Evolutionary conservation across 2,329 filamentous ascomycete genomes (phyloP).

Genomic region (Sodiomyces alkalinus): DNA sequence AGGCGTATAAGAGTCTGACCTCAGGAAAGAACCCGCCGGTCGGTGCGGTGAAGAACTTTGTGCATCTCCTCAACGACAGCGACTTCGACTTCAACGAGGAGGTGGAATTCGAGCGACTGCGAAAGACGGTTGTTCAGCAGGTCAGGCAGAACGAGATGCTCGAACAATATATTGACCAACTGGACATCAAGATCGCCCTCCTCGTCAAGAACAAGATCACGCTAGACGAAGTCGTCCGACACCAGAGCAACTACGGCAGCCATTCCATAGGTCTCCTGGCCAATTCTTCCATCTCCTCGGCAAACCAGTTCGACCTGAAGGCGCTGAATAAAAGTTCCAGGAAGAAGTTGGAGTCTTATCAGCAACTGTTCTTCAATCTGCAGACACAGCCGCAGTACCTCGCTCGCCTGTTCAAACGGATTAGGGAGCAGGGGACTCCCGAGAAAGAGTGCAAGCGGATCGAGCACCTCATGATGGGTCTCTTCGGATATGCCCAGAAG

Average conservation of each 20-base stretch:
- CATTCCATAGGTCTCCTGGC: constrained; percentile 72
- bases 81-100: constrained; percentile 99
- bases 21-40: constrained; percentile 94
- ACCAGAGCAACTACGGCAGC: constrained; percentile 91
- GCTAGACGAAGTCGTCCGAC: constrained; percentile 89
- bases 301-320: constrained; percentile 91
- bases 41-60: constrained; percentile 93
- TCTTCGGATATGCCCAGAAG: constrained; percentile 96
- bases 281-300: constrained; percentile 75
- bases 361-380: constrained; percentile 92
- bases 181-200: constrained; percentile 97
- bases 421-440: constrained; percentile 69
- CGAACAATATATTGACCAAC: constrained; percentile 94
- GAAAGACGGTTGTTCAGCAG: constrained; percentile 93
- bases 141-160: constrained; percentile 94
- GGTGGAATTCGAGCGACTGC: constrained; percentile 85
- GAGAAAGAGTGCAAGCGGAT: constrained; percentile 90
- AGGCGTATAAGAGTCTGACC: constrained; percentile 94
- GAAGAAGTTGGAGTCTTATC: constrained; percentile 90
- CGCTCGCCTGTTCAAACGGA: constrained; percentile 67
- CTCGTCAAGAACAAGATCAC: constrained; percentile 99
- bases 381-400: constrained; percentile 96
- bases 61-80: constrained; percentile 92
- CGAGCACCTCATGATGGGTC: constrained; percentile 85
- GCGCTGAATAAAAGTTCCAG: constrained; percentile 93